These are phyloP conservation scores for Setaria italica DNA, from an alignment of 202 grass and related monocot genomes.

Conservation along the genomic window DNA sequence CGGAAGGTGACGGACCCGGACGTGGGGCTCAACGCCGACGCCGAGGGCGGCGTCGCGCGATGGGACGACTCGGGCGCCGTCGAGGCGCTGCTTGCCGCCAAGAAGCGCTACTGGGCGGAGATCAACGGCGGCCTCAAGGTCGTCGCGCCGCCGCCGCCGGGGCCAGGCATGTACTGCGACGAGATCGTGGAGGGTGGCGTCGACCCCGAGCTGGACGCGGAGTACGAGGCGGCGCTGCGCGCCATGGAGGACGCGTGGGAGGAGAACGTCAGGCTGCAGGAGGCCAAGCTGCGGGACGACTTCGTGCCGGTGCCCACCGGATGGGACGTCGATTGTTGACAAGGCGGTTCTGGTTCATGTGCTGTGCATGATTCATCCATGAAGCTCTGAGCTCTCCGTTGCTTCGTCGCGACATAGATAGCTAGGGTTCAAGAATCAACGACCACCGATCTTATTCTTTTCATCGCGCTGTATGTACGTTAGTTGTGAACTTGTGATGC, in stretches of 20 bases:
- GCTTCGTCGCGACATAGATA: neutral
- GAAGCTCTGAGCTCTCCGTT: neutral
- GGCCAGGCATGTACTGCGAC: conserved; percentile 42
- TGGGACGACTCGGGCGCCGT: conserved; percentile 46
- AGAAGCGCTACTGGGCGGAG: conserved; percentile 46
- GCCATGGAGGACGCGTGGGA: conserved; percentile 1
- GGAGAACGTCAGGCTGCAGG: neutral
- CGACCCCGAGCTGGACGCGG: conserved; percentile 38
- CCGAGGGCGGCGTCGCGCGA: neutral
- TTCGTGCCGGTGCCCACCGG: conserved; percentile 34
- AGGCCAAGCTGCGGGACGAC: neutral
- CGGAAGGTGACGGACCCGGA: conserved; percentile 13
- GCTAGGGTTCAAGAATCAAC: conserved; percentile 12
- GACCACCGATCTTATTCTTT: neutral
- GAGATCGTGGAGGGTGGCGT: neutral
- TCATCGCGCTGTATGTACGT: neutral
- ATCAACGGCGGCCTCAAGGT: conserved; percentile 34
- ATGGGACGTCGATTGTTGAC: conserved; percentile 15
- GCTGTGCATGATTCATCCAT: neutral
- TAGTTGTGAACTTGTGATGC: no score
- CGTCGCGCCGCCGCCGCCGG: conserved; percentile 4
- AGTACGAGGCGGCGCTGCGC: conserved; percentile 20
- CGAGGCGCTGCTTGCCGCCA: conserved; percentile 22
- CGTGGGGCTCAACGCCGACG: conserved; percentile 10
- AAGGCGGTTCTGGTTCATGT: no score